Evolutionary conservation across 768 basidiomycete genomes (phyloP).

Genomic region (Amanita phalloides): DNA sequence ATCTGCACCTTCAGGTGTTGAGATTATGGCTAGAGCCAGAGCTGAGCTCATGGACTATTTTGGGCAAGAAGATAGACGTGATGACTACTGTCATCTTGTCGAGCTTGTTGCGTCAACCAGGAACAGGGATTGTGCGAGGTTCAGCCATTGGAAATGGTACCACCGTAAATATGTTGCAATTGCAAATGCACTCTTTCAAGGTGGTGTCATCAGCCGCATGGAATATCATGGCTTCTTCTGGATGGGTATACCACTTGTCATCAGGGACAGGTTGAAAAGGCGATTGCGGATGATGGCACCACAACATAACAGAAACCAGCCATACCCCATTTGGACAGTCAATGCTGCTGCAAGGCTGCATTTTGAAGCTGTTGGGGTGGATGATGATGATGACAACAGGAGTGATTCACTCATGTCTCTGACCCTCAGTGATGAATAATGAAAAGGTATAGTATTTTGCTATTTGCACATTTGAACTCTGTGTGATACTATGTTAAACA

Average conservation of each 20-base stretch:
- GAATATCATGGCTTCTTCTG: neutral
- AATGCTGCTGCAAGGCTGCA: neutral
- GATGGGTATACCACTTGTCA: neutral
- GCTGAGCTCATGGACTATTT: neutral
- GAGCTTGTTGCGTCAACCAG: neutral
- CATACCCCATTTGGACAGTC: neutral
- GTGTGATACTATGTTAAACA: neutral
- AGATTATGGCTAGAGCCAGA: neutral
- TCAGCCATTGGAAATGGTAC: neutral
- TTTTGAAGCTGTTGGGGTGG: neutral
- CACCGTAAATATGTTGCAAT: neutral
- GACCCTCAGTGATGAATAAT: neutral
- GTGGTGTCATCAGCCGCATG: neutral
- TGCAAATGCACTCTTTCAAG: neutral
- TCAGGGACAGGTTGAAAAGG: neutral
- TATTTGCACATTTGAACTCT: too few species aligned
- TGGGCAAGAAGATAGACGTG: neutral
- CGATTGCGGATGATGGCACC: neutral
- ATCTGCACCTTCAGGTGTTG: too few species aligned
- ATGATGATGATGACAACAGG: neutral
- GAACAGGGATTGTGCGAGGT: neutral
- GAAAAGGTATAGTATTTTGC: neutral
- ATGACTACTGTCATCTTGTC: neutral
- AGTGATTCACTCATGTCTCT: neutral
- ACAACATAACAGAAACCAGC: neutral